phyloP scores from a whole-genome alignment of 805 yeast genomes.

The Lachancea waltii region DNA sequence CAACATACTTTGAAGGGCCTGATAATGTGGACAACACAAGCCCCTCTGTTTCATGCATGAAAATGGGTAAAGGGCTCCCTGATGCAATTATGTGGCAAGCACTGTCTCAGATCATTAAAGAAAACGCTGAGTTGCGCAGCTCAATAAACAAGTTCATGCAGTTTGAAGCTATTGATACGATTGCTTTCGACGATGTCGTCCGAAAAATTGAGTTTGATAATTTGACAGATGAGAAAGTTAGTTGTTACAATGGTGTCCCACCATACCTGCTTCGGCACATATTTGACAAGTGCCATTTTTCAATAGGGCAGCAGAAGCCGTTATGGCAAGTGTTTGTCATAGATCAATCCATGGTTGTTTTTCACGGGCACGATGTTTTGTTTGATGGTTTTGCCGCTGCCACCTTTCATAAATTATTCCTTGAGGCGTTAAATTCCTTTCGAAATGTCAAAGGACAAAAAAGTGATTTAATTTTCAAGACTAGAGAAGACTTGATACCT shows the following conservation, averaged over 20 bases:
- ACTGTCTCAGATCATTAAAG: slow-evolving; percentile 17
- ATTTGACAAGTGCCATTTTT: slow-evolving; percentile 21
- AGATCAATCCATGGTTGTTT: slow-evolving; percentile 23
- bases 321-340: slow-evolving; percentile 26
- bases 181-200: slow-evolving; percentile 20
- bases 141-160: slow-evolving; percentile 22
- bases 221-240: slow-evolving; percentile 22
- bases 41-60: too few relatives aligned
- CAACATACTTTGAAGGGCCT: slow-evolving; percentile 14
- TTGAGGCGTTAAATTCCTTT: slow-evolving; percentile 15
- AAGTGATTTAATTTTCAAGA: slow-evolving; percentile 6
- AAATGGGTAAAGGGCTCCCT: slow-evolving; percentile 17
- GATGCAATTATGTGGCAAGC: slow-evolving; percentile 17
- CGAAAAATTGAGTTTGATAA: slow-evolving; percentile 21
- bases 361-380: slow-evolving; percentile 29
- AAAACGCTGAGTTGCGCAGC: slow-evolving; percentile 21
- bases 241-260: slow-evolving; percentile 27
- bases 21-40: slow-evolving; percentile 14
- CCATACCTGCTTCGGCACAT: slow-evolving; percentile 25
- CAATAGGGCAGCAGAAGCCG: slow-evolving; percentile 18
- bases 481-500: background rate
- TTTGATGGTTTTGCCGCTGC: slow-evolving; percentile 30
- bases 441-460: background rate
- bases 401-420: slow-evolving; percentile 23
- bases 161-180: slow-evolving; percentile 17